These are phyloP conservation scores for Clarireedia sp. DNA, from an alignment of 2,329 filamentous ascomycete species.

Conservation along the genomic window DNA sequence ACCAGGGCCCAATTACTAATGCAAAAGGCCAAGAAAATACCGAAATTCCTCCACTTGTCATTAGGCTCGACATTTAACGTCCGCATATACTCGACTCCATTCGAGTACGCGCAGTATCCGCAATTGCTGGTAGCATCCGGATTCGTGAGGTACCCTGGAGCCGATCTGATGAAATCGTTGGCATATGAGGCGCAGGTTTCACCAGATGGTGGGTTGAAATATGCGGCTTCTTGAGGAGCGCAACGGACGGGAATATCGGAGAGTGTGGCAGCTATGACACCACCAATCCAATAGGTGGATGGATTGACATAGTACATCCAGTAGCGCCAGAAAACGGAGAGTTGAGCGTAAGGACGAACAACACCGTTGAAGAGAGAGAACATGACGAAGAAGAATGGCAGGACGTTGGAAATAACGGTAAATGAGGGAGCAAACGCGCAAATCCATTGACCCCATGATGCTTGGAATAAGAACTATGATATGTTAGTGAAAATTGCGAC, in stretches of 20 bases:
- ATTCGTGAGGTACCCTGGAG: slow-evolving; percentile 57
- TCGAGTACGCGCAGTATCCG: slow-evolving; percentile 60
- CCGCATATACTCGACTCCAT: slow-evolving; percentile 55
- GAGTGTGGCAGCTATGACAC: slow-evolving; percentile 58
- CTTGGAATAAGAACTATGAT: slow-evolving; percentile 21
- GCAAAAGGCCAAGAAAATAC: slow-evolving; percentile 64
- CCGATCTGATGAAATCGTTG: slow-evolving; percentile 41
- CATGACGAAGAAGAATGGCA: slow-evolving; percentile 39
- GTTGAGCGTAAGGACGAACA: slow-evolving; percentile 58
- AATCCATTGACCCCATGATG: slow-evolving; percentile 71
- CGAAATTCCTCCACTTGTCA: slow-evolving; percentile 67
- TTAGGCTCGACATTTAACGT: slow-evolving; percentile 41
- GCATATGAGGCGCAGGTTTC: slow-evolving; percentile 61
- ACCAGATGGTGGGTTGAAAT: slow-evolving; percentile 56
- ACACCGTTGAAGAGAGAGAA: slow-evolving; percentile 68
- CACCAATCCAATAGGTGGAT: slow-evolving; percentile 61
- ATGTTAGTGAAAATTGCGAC: background rate
- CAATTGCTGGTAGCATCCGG: slow-evolving; percentile 50
- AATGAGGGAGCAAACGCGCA: slow-evolving; percentile 70
- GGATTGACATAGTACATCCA: slow-evolving; percentile 57
- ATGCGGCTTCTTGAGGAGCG: slow-evolving; percentile 44
- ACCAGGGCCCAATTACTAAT: slow-evolving; percentile 64
- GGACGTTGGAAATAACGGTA: slow-evolving; percentile 63
- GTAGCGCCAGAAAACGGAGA: slow-evolving; percentile 27
- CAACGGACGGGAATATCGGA: slow-evolving; percentile 43